A percentile compares a stretch with the other conserved stretches of the same genome.
These are phyloP conservation scores for Paramarasmius palmivorus DNA, from an alignment of 1,284 basidiomycete genomes.

Conservation along the genomic window DNA sequence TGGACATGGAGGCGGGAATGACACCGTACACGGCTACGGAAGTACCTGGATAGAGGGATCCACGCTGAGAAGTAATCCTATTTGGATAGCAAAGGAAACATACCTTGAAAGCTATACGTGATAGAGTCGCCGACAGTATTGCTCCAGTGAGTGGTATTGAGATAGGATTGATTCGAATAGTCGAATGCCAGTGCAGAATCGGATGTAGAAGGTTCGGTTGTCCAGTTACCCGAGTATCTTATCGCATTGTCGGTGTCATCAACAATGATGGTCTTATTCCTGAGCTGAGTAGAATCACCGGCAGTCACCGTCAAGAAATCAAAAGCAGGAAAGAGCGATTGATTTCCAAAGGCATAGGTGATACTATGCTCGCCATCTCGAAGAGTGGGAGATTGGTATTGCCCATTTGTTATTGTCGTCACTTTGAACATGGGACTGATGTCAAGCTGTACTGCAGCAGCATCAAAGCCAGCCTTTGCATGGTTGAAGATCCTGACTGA, in stretches of 20 bases:
- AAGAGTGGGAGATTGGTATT: slow-evolving; percentile 31
- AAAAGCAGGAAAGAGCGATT: slow-evolving; percentile 27
- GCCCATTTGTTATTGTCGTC: slow-evolving; percentile 22
- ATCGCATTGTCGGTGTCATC: slow-evolving; percentile 33
- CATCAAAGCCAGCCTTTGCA: slow-evolving; percentile 15
- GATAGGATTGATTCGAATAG: slow-evolving; percentile 29
- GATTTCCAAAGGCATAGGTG: slow-evolving; percentile 28
- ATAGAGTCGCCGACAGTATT: slow-evolving; percentile 33
- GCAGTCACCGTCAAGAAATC: slow-evolving; percentile 39
- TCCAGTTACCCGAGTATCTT: slow-evolving; percentile 34
- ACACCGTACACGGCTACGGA: slow-evolving; percentile 36
- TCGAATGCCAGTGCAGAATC: slow-evolving; percentile 20
- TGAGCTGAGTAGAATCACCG: slow-evolving; percentile 32
- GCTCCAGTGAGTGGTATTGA: slow-evolving; percentile 35
- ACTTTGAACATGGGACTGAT: slow-evolving; percentile 27
- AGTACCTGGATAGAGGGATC: slow-evolving; percentile 25
- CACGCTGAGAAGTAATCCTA: slow-evolving; percentile 9
- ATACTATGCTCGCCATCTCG: slow-evolving; percentile 36
- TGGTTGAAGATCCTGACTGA: slow-evolving; percentile 26
- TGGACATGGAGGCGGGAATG: slow-evolving; percentile 20
- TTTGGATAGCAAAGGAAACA: slow-evolving; percentile 5
- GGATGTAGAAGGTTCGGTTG: slow-evolving; percentile 16
- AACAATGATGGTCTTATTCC: slow-evolving; percentile 33
- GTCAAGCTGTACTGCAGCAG: slow-evolving; percentile 35
- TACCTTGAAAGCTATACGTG: slow-evolving; percentile 34